Evolutionary conservation across 2,329 filamentous ascomycete species (phyloP), one percentile per base, ranked within the genome.

Genomic region (Diaporthe sp.): DNA sequence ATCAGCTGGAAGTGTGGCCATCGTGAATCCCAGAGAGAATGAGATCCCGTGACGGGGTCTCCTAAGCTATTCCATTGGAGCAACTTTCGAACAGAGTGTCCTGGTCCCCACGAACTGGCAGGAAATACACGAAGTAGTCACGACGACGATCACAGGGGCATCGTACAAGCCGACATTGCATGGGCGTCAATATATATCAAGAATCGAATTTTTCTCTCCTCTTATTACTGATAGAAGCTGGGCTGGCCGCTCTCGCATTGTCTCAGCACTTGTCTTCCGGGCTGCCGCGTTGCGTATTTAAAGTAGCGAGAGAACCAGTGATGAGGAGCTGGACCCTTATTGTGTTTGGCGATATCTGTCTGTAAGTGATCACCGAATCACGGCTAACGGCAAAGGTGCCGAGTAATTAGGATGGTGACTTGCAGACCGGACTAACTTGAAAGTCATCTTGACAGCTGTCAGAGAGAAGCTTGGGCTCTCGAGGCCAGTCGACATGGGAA

Each of bases 381-480:
- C 28, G 22, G 28, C 44, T 39, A 5, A 20, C 28, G 22, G 28
- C 44, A 22, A 5, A 7, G n/a, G 13, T 53, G 13, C 34, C 31
- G 22, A 20, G 31, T 53, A 34, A 39, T 22, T 15, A 28, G 49
- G 31, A 68, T n/a, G 22, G 15, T 53, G 42, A 34, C 61, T n/a
- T 31, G 28, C 42, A 67, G 20, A 31, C 42, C 22, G 22, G 31
- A 39, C 57, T 60, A 37, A 42, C 44, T 31, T 51, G 22, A 63
- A 37, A 10, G 20, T 55, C 49, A 3, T 20, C 63, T 28, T 42
- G 65, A 58, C 39, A 60, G 55, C 70, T 47, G 42, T 51, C 42
- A 72, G 42, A 37, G 42, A 39, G 42, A 42, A 72, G 37, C 70
- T 39, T 61, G 44, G 31, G 42, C 31, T 61, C 10, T 28, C 22